Percentiles rank a stretch among this genome's conserved stretches.
phyloP scores from a whole-genome alignment of 1,139 yeast species.

The Candida sp. region DNA sequence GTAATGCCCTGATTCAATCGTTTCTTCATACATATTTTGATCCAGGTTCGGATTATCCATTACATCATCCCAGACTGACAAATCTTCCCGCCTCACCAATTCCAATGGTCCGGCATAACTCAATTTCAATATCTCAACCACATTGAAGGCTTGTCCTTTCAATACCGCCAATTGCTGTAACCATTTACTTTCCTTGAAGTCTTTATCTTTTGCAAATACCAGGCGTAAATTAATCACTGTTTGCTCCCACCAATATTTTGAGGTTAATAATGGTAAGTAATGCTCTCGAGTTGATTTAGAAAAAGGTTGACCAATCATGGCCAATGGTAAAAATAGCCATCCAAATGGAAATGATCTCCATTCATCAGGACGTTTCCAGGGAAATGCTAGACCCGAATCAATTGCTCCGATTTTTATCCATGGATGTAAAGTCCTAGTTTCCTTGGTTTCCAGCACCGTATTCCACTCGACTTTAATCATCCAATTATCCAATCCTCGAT shows the following conservation, averaged over 20 bases:
- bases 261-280: conserved; percentile 56
- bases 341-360: conserved; percentile 83
- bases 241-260: conserved; percentile 71
- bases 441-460: conserved; percentile 9
- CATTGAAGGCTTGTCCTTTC: conserved; percentile 79
- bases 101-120: conserved; percentile 67
- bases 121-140: conserved; percentile 60
- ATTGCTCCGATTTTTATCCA: conserved; percentile 64
- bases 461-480: conserved; percentile 62
- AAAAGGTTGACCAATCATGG: conserved; percentile 68
- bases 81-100: conserved; percentile 54
- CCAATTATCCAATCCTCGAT: conserved; percentile 76
- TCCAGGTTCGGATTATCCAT: conserved; percentile 21
- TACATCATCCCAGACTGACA: conserved; percentile 59
- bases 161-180: conserved; percentile 64
- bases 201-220: conserved; percentile 54
- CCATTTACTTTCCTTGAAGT: conserved; percentile 68
- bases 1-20: neutral
- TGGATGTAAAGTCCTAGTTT: conserved; percentile 24
- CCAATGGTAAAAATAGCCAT: conserved; percentile 67
- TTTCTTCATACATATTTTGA: neutral
- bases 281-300: conserved; percentile 54
- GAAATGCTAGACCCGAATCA: conserved; percentile 73
- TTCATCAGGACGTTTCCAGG: conserved; percentile 84
- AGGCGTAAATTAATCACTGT: conserved; percentile 45